Evolutionary conservation across 345 rosid species (phyloP).

Genomic region (Kernera saxatilis): DNA sequence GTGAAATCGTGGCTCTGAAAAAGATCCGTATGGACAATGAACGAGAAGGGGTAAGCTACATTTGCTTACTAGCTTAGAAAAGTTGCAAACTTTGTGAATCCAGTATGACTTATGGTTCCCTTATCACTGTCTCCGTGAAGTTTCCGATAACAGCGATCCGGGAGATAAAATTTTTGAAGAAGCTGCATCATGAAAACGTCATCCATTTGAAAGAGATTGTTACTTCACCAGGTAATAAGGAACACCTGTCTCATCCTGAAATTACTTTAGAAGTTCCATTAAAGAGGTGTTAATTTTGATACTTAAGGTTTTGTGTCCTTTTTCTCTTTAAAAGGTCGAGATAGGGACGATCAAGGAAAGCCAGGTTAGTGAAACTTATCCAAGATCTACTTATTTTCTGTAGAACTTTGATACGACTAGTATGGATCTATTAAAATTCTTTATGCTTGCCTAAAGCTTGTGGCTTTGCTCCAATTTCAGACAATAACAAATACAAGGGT

Average conservation of each 20-base stretch:
- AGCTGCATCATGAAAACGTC: slow-evolving; percentile 42
- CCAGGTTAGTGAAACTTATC: not conserved
- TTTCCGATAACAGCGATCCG: slow-evolving; percentile 49
- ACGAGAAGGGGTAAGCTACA: slow-evolving; percentile 60
- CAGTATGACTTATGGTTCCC: not conserved
- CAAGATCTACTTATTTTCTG: not conserved
- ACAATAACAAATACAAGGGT: slow-evolving; percentile 55
- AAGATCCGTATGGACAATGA: slow-evolving; percentile 61
- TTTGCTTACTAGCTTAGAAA: not conserved
- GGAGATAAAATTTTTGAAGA: slow-evolving; percentile 39
- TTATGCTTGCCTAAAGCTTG: not conserved
- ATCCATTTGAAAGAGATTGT: slow-evolving; percentile 62
- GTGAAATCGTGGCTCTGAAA: slow-evolving; percentile 72
- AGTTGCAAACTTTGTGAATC: not conserved
- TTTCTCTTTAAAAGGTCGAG: slow-evolving; percentile 33
- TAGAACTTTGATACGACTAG: not conserved
- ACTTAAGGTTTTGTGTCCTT: not conserved
- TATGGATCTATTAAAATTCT: not conserved
- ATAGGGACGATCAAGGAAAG: slow-evolving; percentile 62
- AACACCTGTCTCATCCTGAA: not conserved
- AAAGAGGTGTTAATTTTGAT: not conserved
- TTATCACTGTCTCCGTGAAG: slow-evolving; percentile 24
- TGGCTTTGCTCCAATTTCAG: not conserved
- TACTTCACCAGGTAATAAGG: slow-evolving; percentile 44
- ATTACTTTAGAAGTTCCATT: not conserved